Conservation (phyloP, 345 rosid species). For the Ceriops decandra region DNA sequence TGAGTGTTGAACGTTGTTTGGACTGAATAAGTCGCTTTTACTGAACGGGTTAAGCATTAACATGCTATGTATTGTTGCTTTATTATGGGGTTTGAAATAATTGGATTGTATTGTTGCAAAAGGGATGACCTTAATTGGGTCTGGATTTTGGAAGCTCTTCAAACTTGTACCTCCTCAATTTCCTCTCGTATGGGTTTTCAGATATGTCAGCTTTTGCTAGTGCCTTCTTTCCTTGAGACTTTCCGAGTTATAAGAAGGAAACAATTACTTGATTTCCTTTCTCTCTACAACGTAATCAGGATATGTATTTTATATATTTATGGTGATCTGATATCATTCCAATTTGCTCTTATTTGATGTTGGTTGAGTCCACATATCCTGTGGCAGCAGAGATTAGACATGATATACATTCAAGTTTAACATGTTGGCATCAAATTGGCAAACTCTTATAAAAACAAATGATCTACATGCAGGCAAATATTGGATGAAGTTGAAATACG, state of each 20-base stretch:
- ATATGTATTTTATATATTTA: no score
- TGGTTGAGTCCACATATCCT: no score
- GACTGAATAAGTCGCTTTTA: neutral
- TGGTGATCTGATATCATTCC: no score
- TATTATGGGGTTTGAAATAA: no score
- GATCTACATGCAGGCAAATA: slow-evolving; percentile 46
- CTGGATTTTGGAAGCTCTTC: neutral
- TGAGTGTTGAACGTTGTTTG: neutral
- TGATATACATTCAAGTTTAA: neutral
- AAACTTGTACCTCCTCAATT: no score
- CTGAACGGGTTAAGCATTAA: neutral
- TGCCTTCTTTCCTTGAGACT: no score
- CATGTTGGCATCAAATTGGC: neutral
- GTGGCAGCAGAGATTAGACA: neutral
- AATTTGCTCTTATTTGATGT: no score
- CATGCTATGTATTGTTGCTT: neutral
- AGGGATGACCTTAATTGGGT: neutral
- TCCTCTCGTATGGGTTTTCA: no score
- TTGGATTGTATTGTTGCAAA: neutral
- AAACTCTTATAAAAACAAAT: neutral
- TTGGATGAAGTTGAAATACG: slow-evolving; percentile 91
- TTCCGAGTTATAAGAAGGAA: no score
- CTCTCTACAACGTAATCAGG: no score
- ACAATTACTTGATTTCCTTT: no score
- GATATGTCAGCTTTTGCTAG: no score